Percentiles rank a stretch among this genome's conserved stretches.
These are phyloP conservation scores for Platanthera zijinensis DNA, from an alignment of 106 monocot species.

Conservation along the genomic window DNA sequence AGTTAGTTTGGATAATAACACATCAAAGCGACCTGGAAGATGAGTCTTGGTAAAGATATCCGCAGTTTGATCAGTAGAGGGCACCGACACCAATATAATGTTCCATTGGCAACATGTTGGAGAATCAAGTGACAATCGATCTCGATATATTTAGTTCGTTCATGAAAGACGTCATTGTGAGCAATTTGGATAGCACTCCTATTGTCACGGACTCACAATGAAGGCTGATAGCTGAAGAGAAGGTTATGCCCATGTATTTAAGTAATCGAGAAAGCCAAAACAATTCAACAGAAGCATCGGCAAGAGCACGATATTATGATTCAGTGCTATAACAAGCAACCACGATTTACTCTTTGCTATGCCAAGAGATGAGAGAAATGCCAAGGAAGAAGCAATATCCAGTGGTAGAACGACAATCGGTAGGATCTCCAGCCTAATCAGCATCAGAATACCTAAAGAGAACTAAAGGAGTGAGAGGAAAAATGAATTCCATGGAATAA, in stretches of 20 bases:
- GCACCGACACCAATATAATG: too few species aligned
- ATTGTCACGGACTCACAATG: not conserved
- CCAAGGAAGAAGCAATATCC: not conserved
- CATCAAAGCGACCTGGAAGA: too few species aligned
- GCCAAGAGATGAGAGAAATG: not conserved
- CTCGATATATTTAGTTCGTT: not conserved
- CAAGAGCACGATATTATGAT: not conserved
- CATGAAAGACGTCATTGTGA: not conserved
- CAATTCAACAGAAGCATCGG: not conserved
- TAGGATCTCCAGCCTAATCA: too few species aligned
- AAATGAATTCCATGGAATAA: too few species aligned
- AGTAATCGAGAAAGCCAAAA: not conserved
- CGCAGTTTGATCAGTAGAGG: too few species aligned
- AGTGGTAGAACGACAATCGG: too few species aligned
- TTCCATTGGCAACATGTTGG: too few species aligned
- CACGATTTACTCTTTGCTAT: not conserved
- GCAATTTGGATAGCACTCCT: not conserved
- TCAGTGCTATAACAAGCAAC: not conserved
- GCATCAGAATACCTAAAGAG: too few species aligned
- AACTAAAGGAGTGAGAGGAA: too few species aligned
- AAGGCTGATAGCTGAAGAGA: not conserved
- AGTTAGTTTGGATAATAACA: too few species aligned
- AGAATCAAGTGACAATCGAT: not conserved
- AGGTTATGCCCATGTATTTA: not conserved
- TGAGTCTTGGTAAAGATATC: too few species aligned